Percentiles rank a stretch among this genome's conserved stretches.
phyloP scores from a whole-genome alignment of 176 grass and related monocot genomes.

The Puccinellia tenuiflora region DNA sequence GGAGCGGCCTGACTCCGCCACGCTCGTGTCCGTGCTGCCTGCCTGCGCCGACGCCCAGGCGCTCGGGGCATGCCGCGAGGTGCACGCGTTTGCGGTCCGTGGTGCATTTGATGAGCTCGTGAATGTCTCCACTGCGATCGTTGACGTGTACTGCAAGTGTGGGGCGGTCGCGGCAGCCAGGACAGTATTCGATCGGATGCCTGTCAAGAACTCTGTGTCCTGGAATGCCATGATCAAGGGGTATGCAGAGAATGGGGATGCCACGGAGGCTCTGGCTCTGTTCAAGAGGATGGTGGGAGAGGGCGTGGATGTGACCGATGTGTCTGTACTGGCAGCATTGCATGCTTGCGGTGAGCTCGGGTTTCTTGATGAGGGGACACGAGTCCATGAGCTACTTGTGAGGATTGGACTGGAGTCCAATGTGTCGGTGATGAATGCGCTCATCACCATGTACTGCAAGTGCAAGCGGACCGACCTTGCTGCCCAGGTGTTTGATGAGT shows the following conservation, averaged over 20 bases:
- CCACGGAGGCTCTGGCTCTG: slow-evolving; percentile 27
- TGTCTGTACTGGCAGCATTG: slow-evolving; percentile 32
- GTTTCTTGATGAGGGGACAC: slow-evolving; percentile 35
- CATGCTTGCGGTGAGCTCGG: slow-evolving; percentile 54
- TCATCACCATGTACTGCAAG: slow-evolving; percentile 49
- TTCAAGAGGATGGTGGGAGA: slow-evolving; percentile 47
- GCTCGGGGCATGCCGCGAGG: slow-evolving; percentile 8
- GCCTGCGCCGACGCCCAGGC: slow-evolving; percentile 20
- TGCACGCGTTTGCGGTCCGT: slow-evolving; percentile 39
- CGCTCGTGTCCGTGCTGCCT: slow-evolving; percentile 38
- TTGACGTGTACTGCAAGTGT: slow-evolving; percentile 58
- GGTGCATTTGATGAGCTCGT: slow-evolving; percentile 32
- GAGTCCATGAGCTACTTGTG: slow-evolving; percentile 37
- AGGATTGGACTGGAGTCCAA: slow-evolving; percentile 30
- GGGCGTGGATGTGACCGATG: slow-evolving; percentile 40
- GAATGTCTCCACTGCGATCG: slow-evolving; percentile 46
- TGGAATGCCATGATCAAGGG: slow-evolving; percentile 66
- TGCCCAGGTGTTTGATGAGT: slow-evolving; percentile 25
- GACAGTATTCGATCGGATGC: slow-evolving; percentile 34
- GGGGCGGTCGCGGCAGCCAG: slow-evolving; percentile 20
- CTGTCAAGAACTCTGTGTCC: slow-evolving; percentile 34
- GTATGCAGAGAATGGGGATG: slow-evolving; percentile 35
- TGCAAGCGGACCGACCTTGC: slow-evolving; percentile 56
- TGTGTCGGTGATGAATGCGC: slow-evolving; percentile 46
- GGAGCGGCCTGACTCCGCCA: slow-evolving; percentile 29